Evolutionary conservation across 2,329 filamentous ascomycete species (phyloP), one percentile per base, ranked within the genome.

Genomic region (Aspergillaceae sp.): DNA sequence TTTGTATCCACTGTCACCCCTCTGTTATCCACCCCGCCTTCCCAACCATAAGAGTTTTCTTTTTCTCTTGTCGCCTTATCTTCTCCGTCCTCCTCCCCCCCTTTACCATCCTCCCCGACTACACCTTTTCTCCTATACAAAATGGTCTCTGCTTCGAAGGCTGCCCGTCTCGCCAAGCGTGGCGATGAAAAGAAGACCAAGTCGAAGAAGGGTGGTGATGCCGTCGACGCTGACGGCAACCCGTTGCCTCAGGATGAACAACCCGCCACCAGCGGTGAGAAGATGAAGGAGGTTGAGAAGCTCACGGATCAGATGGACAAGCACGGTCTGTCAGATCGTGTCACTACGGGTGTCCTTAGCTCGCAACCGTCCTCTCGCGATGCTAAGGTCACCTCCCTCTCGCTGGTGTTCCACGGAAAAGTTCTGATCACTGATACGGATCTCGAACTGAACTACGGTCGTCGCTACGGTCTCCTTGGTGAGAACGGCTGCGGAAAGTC

Each of bases 401-500:
- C 86, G 53, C 77, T 98, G 58, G 91, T 96, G 54, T 98, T 98
- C 82, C 94, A 98, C 78, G 92, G 94, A 61, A 88, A 86, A 60
- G 92, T 97, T 57, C 83, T 98, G 51, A 87, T 98, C 73, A 91
- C 84, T 66, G 92, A 98, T 72, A 87, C 87, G 53, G 94, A 84
- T 43, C 78, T 98, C 68, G 94, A 98, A 72, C 79, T 98, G 63
- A 91, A 86, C 67, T 92, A 88, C 67, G 89, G 86, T 56, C 86
- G 90, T 62, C 83, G 92, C 62, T 98, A 98, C 68, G 92, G 92
- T 68, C 77, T 98, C 48, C 76, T 98, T 54, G 92, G 92, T 64
- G 92, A 98, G 80, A 98, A 98, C 84, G 92, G 92, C 56, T 98
- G 92, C 72, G 92, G 92, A 69, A 98, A 98, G 79, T 94, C 87